These are phyloP conservation scores for Schizosaccharomyces octosporus DNA, from an alignment of 805 yeast genomes.

Conservation along the genomic window DNA sequence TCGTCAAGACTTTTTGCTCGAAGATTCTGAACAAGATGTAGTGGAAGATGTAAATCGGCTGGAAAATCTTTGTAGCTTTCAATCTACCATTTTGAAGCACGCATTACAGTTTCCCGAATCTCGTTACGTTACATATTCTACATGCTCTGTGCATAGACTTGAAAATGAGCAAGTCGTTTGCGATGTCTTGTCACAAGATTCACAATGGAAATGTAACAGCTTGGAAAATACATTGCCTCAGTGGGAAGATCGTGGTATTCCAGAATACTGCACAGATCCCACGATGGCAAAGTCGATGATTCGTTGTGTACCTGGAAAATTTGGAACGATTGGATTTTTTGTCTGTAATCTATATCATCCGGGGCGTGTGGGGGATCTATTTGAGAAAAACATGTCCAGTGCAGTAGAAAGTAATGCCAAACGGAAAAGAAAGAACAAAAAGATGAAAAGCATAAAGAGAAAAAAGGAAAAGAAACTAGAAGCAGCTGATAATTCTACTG, in stretches of 20 bases:
- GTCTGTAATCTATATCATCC: conserved; percentile 47
- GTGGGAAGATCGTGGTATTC: conserved; percentile 72
- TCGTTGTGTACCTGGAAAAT: conserved; percentile 60
- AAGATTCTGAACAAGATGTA: conserved; percentile 19
- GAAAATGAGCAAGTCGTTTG: conserved; percentile 86
- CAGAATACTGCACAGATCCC: conserved; percentile 30
- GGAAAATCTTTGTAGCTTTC: conserved; percentile 59
- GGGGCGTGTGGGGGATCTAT: conserved; percentile 19
- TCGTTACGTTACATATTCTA: conserved; percentile 61
- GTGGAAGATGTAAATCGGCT: conserved; percentile 23
- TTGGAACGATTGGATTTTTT: conserved; percentile 97
- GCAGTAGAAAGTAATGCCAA: background rate
- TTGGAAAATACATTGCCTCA: conserved; percentile 43
- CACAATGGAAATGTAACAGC: conserved; percentile 49
- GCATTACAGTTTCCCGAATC: conserved; percentile 64
- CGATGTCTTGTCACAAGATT: conserved; percentile 41
- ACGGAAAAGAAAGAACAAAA: background rate
- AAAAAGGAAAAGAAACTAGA: too few species aligned
- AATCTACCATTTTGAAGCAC: conserved; percentile 65
- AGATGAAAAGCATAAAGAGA: background rate
- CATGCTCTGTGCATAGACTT: conserved; percentile 82
- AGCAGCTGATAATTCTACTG: too few species aligned
- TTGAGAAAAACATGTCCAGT: too few species aligned
- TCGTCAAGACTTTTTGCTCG: conserved; percentile 21
- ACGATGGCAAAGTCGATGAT: conserved; percentile 65